Evolutionary conservation across 1,139 yeast species (phyloP).

Genomic region (Debaryomyces fabryi): DNA sequence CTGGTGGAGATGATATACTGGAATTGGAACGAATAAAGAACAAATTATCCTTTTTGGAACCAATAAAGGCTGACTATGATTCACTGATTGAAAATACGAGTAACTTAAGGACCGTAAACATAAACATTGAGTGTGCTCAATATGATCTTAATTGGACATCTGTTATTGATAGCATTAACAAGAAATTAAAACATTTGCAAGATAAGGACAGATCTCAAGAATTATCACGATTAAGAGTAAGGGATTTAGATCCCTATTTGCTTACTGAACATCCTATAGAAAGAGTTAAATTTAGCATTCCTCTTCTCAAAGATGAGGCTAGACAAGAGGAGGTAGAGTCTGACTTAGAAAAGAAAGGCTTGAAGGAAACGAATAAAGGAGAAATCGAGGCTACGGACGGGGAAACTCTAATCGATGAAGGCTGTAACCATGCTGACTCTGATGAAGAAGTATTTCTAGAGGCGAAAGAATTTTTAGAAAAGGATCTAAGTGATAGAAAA

Average conservation of each 20-base stretch:
- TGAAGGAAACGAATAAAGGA: background rate
- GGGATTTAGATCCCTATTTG: constrained; percentile 51
- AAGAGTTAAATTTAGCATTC: constrained; percentile 29
- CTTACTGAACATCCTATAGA: constrained; percentile 54
- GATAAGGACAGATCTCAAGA: constrained; percentile 37
- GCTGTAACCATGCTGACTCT: constrained; percentile 5
- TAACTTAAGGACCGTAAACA: constrained; percentile 11
- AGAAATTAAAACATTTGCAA: constrained; percentile 30
- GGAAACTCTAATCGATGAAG: constrained; percentile 2
- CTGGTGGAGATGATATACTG: background rate
- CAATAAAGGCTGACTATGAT: constrained; percentile 34
- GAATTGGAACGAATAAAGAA: constrained; percentile 11
- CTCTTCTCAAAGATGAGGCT: constrained; percentile 1
- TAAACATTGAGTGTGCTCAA: constrained; percentile 10
- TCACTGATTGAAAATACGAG: constrained; percentile 20
- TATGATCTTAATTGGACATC: constrained; percentile 30
- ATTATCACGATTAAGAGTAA: constrained; percentile 37
- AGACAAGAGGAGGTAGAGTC: background rate
- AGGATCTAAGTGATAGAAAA: constrained; percentile 24
- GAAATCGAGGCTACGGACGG: background rate
- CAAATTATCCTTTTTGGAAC: constrained; percentile 29
- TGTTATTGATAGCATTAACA: constrained; percentile 30
- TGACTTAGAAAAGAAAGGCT: background rate
- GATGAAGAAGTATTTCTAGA: constrained; percentile 10
- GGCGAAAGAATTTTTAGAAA: constrained; percentile 6